Conservation (phyloP, 306 rosid species). For the Corylus avellana region DNA sequence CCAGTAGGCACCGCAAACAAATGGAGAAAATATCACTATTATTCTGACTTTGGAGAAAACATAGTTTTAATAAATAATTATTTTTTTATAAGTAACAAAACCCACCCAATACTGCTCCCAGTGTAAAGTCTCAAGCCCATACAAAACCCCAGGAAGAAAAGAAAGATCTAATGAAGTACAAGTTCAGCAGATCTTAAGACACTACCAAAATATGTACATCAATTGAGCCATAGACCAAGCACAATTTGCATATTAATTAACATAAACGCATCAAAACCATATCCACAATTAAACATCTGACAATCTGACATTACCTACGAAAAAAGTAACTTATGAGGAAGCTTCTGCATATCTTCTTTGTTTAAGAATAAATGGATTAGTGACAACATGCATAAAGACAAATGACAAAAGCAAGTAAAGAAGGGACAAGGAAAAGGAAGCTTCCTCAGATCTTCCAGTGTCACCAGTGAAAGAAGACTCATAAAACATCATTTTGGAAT, state of each 20-base stretch:
- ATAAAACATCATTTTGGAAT: background rate
- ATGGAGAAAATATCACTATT: background rate
- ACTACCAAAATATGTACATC: background rate
- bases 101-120: background rate
- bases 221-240: background rate
- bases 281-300: background rate
- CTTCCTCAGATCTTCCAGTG: slow-evolving; percentile 18
- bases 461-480: background rate
- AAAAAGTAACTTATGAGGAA: slow-evolving; percentile 22
- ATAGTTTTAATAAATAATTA: background rate
- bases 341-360: slow-evolving; percentile 25
- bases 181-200: background rate
- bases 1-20: background rate
- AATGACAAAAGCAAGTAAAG: slow-evolving; percentile 3
- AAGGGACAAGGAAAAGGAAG: slow-evolving; percentile 8
- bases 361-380: background rate
- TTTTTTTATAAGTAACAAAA: background rate
- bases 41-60: background rate
- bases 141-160: background rate
- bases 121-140: too few species aligned
- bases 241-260: background rate
- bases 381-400: background rate
- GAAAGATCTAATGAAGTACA: background rate
- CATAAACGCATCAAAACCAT: background rate
- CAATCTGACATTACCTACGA: background rate